These are phyloP conservation scores for Nothophoma quercina DNA, from an alignment of 2,329 filamentous ascomycete genomes.

Conservation along the genomic window DNA sequence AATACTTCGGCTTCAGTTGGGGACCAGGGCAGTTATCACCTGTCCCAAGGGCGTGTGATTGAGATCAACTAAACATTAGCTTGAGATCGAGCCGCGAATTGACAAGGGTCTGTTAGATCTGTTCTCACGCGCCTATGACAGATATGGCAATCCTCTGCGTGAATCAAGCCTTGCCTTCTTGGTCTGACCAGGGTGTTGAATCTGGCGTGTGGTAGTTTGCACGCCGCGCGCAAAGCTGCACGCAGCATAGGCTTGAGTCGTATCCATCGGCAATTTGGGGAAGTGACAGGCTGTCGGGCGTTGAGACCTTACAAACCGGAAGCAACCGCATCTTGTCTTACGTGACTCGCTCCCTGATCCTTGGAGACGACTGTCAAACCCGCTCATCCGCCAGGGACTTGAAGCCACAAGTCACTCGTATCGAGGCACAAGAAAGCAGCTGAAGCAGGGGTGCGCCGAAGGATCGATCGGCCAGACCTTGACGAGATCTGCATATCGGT, in stretches of 20 bases:
- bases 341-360: conserved; percentile 31
- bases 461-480: conserved; percentile 35
- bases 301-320: conserved; percentile 28
- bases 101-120: conserved; percentile 34
- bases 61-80: conserved; percentile 40
- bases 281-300: conserved; percentile 27
- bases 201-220: conserved; percentile 30
- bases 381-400: conserved; percentile 29
- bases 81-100: conserved; percentile 38
- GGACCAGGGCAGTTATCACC: conserved; percentile 40
- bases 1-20: conserved; percentile 21
- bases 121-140: conserved; percentile 33
- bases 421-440: conserved; percentile 21
- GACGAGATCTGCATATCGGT: conserved; percentile 38
- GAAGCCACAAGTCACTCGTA: conserved; percentile 28
- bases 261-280: conserved; percentile 35
- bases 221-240: conserved; percentile 25
- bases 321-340: conserved; percentile 35
- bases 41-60: conserved; percentile 38
- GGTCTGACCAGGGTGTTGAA: conserved; percentile 30
- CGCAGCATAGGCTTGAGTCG: conserved; percentile 34
- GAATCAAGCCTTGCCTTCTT: conserved; percentile 34
- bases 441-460: conserved; percentile 31
- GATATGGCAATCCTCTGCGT: conserved; percentile 39
- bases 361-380: conserved; percentile 30